Evolutionary conservation across 2,329 filamentous ascomycete species (phyloP).

Genomic region (Torrubiella hemipterigena): DNA sequence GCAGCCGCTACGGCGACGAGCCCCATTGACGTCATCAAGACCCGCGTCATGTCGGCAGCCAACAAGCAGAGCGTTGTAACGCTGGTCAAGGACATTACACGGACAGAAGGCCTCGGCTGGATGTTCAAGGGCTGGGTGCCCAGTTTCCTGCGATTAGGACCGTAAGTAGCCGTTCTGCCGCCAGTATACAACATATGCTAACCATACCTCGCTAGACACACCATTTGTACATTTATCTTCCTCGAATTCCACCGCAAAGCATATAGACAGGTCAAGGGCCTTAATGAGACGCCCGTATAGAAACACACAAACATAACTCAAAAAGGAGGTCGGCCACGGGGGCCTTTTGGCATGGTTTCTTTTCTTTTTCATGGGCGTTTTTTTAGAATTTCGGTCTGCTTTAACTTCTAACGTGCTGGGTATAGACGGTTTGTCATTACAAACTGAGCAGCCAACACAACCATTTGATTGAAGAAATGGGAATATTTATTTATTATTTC

Average conservation of each 20-base stretch:
- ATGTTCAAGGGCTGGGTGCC: constrained; percentile 88
- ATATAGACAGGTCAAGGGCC: constrained; percentile 45
- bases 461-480: no score
- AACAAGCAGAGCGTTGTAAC: constrained; percentile 38
- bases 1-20: constrained; percentile 77
- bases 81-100: constrained; percentile 55
- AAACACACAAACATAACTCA: constrained; percentile 6
- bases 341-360: no score
- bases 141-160: constrained; percentile 53
- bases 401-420: no score
- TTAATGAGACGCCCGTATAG: constrained; percentile 16
- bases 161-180: constrained; percentile 29
- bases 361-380: constrained; percentile 5
- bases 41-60: constrained; percentile 65
- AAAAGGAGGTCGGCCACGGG: no score
- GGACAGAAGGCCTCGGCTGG: constrained; percentile 63
- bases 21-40: constrained; percentile 84
- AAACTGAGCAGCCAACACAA: no score
- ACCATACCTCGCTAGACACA: constrained; percentile 55
- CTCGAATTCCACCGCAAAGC: constrained; percentile 76
- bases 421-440: no score
- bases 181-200: no score
- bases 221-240: constrained; percentile 77
- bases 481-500: no score
- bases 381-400: constrained; percentile 9